These are phyloP conservation scores for Massariosphaeria phaeospora DNA, from an alignment of 495 filamentous ascomycete species.

Conservation along the genomic window DNA sequence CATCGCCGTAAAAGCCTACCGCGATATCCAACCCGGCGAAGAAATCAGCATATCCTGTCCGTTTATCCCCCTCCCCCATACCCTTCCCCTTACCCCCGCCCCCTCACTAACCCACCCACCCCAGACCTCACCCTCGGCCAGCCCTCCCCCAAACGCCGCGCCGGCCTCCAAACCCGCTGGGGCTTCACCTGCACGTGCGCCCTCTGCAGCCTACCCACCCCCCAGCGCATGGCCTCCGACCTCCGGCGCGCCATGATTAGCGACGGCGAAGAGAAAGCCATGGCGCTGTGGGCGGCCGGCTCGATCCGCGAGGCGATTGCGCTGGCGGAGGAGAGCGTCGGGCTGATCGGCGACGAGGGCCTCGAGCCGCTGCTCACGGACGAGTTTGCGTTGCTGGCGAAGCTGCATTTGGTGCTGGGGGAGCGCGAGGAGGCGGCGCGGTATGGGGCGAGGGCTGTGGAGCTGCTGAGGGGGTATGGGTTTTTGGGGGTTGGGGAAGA, in stretches of 20 bases:
- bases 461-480: constrained; percentile 6
- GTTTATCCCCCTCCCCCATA: not conserved
- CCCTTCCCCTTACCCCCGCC: not conserved
- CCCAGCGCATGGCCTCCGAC: constrained; percentile 1
- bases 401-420: not conserved
- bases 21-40: constrained; percentile 16
- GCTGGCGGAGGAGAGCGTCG: not conserved
- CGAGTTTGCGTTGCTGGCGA: constrained; percentile 12
- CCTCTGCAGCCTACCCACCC: not conserved
- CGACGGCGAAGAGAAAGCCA: not conserved
- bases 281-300: not conserved
- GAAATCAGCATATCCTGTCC: constrained; percentile 16
- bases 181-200: constrained; percentile 19
- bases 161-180: constrained; percentile 5
- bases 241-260: constrained; percentile 1
- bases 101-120: not conserved
- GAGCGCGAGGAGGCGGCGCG: constrained; percentile 8
- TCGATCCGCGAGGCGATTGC: not conserved
- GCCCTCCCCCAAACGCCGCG: not conserved
- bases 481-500: constrained; percentile 13
- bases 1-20: constrained; percentile 21
- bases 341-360: constrained; percentile 14
- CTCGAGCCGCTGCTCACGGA: constrained; percentile 4
- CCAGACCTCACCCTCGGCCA: constrained; percentile 11
- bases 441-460: not conserved